Conservation (phyloP, 75 land plant species). For the Picea glauca region DNA sequence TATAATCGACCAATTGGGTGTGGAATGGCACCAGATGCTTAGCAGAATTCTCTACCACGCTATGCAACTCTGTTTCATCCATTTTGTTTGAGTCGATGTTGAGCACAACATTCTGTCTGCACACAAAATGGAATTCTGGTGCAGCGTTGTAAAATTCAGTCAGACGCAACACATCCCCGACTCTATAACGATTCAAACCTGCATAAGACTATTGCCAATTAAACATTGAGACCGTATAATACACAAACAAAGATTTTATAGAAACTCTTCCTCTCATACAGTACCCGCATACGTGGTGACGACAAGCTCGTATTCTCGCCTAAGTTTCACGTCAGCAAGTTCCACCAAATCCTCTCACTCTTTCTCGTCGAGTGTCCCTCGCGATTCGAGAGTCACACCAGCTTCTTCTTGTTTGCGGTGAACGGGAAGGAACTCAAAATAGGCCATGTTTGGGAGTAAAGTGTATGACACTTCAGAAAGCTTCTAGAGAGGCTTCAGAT, state of each 20-base stretch:
- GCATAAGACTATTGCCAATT: not conserved
- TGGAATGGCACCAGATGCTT: conserved; percentile 41
- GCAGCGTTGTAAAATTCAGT: conserved; percentile 77
- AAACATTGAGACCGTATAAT: no score
- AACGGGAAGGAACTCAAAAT: no score
- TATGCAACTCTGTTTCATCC: conserved; percentile 74
- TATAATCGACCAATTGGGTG: conserved; percentile 50
- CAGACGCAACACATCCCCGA: conserved; percentile 70
- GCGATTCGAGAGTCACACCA: no score
- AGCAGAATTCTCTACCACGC: conserved; percentile 49
- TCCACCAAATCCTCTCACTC: conserved; percentile 40
- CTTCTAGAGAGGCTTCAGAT: conserved; percentile 54
- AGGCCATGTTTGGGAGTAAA: no score
- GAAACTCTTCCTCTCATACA: not conserved
- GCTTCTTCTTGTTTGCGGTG: no score
- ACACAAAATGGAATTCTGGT: conserved; percentile 72
- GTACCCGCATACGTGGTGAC: conserved; percentile 81
- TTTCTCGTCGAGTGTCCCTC: conserved; percentile 17
- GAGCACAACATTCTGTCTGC: conserved; percentile 75
- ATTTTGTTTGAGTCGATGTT: conserved; percentile 76
- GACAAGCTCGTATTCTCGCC: conserved; percentile 84
- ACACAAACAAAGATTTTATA: no score
- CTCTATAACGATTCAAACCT: conserved; percentile 75
- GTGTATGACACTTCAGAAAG: conserved; percentile 51
- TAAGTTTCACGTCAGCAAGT: conserved; percentile 58